These are phyloP conservation scores for Trichoderma atrobrunneum DNA, from an alignment of 2,329 filamentous ascomycete genomes.

Conservation along the genomic window DNA sequence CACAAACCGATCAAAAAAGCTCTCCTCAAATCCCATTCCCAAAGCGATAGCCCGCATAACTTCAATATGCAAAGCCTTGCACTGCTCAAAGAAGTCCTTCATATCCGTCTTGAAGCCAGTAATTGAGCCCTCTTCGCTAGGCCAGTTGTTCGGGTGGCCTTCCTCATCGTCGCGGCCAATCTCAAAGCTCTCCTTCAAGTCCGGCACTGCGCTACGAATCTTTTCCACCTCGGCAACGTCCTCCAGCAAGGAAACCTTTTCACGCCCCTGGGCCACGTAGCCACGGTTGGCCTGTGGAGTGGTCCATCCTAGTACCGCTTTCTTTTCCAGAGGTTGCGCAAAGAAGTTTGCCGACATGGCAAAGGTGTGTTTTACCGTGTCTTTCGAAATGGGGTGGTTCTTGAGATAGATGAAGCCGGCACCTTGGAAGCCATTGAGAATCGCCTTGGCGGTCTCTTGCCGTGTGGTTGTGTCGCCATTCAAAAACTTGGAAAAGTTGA, in stretches of 20 bases:
- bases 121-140: constrained; percentile 37
- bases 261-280: constrained; percentile 66
- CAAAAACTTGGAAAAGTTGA: constrained; percentile 70
- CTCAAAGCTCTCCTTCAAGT: constrained; percentile 65
- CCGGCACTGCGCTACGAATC: constrained; percentile 56
- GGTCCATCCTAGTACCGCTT: constrained; percentile 67
- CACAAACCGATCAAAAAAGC: constrained; percentile 75
- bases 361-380: constrained; percentile 62
- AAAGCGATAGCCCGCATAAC: constrained; percentile 83
- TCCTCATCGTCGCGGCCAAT: constrained; percentile 60
- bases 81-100: constrained; percentile 70
- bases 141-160: constrained; percentile 76
- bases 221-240: constrained; percentile 56
- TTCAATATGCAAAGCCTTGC: constrained; percentile 69
- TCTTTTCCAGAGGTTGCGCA: constrained; percentile 56
- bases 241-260: constrained; percentile 63
- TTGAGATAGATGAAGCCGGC: constrained; percentile 88
- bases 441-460: constrained; percentile 63
- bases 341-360: constrained; percentile 69
- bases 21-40: constrained; percentile 69
- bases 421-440: constrained; percentile 77
- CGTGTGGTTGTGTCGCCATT: constrained; percentile 59
- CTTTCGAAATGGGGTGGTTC: constrained; percentile 67
- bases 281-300: constrained; percentile 71
- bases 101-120: constrained; percentile 67